These are phyloP conservation scores for Rehmannia glutinosa DNA, from an alignment of 257 asterid species.

Conservation along the genomic window DNA sequence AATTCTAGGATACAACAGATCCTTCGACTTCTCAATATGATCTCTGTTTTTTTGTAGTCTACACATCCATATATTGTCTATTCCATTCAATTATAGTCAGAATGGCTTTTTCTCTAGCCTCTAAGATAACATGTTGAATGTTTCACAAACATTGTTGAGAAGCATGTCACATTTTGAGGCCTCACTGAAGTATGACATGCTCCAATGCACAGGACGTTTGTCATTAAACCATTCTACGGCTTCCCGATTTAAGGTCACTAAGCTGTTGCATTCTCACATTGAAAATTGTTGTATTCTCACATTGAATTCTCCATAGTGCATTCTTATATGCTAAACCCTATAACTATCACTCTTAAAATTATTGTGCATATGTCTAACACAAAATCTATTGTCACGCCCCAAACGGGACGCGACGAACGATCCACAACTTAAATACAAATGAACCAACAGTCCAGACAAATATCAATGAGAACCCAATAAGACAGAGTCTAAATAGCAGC, in stretches of 20 bases:
- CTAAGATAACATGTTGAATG: neutral
- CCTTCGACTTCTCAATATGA: neutral
- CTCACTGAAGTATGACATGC: neutral
- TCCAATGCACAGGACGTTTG: neutral
- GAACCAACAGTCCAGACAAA: too few relatives aligned
- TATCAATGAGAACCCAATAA: too few relatives aligned
- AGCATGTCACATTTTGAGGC: neutral
- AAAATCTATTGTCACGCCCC: too few relatives aligned
- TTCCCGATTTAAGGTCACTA: too few relatives aligned
- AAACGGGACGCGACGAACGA: too few relatives aligned
- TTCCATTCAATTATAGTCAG: neutral
- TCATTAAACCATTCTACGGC: neutral
- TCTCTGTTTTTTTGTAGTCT: neutral
- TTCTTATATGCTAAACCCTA: neutral
- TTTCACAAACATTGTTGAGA: neutral
- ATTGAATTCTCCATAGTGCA: too few relatives aligned
- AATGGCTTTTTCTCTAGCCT: too few relatives aligned
- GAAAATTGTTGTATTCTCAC: too few relatives aligned
- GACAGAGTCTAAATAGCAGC: too few relatives aligned
- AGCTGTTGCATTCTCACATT: too few relatives aligned
- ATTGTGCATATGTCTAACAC: neutral
- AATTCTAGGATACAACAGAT: too few relatives aligned
- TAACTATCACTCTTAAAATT: neutral
- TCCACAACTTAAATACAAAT: too few relatives aligned
- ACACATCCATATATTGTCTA: neutral